phyloP scores from a whole-genome alignment of 2,329 filamentous ascomycete genomes.

The Botrytis hyacinthi region DNA sequence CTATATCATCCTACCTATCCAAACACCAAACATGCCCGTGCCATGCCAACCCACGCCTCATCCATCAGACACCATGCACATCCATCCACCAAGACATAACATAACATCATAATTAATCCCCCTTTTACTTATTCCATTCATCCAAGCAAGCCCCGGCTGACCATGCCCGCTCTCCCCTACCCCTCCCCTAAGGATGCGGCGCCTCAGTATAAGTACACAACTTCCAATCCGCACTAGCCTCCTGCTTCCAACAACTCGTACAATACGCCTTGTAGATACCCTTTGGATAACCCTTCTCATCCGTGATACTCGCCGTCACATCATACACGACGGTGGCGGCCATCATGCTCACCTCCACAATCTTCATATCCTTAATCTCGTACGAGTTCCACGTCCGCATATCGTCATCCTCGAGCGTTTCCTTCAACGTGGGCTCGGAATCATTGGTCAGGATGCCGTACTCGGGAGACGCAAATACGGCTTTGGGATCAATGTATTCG shows the following conservation, averaged over 20 bases:
- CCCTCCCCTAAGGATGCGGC: constrained; percentile 10
- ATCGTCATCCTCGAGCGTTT: constrained; percentile 19
- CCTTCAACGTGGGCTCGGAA: constrained; percentile 14
- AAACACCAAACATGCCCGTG: constrained; percentile 11
- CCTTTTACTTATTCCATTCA: not conserved
- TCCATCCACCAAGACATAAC: constrained; percentile 5
- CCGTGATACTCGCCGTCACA: constrained; percentile 11
- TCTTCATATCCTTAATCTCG: constrained; percentile 19
- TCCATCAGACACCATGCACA: constrained; percentile 6
- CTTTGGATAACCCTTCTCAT: constrained; percentile 8
- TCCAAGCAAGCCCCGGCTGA: not conserved
- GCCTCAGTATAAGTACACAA: constrained; percentile 19
- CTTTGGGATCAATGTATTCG: constrained; percentile 21
- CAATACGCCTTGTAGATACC: constrained; percentile 16
- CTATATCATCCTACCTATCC: constrained; percentile 12
- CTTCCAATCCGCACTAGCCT: constrained; percentile 19
- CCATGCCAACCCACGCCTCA: constrained; percentile 9
- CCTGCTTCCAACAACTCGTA: constrained; percentile 19
- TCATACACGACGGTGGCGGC: constrained; percentile 9
- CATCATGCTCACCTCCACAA: constrained; percentile 21
- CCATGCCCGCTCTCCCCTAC: not conserved
- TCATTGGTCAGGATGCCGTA: constrained; percentile 19
- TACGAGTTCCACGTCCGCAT: constrained; percentile 18
- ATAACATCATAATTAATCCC: constrained; percentile 2
- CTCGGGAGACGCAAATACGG: constrained; percentile 19